Percentiles rank a stretch among this genome's conserved stretches.
These are phyloP conservation scores for Neopestalotiopsis rosae DNA, from an alignment of 2,329 filamentous ascomycete species.

Conservation along the genomic window DNA sequence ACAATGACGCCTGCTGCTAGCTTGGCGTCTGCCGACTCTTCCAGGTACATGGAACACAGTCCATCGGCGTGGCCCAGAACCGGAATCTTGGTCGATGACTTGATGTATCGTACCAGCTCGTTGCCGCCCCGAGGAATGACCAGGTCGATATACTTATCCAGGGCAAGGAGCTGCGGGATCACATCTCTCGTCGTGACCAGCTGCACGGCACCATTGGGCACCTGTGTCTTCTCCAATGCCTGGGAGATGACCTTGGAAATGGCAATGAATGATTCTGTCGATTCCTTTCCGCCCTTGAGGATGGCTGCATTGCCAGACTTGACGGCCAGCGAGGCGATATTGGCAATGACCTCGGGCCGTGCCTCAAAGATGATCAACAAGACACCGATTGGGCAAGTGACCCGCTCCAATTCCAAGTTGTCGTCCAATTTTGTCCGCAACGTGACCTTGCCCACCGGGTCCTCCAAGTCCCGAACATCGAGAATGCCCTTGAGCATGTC, in stretches of 20 bases:
- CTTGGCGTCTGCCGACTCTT: slow-evolving; percentile 73
- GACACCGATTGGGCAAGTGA: slow-evolving; percentile 95
- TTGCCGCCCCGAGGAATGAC: slow-evolving; percentile 93
- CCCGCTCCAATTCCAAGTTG: slow-evolving; percentile 81
- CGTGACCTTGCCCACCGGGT: slow-evolving; percentile 88
- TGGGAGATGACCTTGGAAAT: slow-evolving; percentile 85
- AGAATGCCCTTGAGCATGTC: slow-evolving; percentile 97
- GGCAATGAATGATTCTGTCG: slow-evolving; percentile 89
- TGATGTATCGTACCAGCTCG: slow-evolving; percentile 88
- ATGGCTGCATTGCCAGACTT: slow-evolving; percentile 98
- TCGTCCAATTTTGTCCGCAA: slow-evolving; percentile 87
- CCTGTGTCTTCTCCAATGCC: slow-evolving; percentile 73
- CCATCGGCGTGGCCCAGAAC: slow-evolving; percentile 97
- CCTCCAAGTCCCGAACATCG: slow-evolving; percentile 82
- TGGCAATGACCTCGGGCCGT: slow-evolving; percentile 96
- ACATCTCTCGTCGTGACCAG: slow-evolving; percentile 92
- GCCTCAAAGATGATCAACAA: slow-evolving; percentile 98
- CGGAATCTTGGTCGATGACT: slow-evolving; percentile 89
- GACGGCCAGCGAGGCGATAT: slow-evolving; percentile 93
- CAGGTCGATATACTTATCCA: slow-evolving; percentile 89
- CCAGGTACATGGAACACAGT: slow-evolving; percentile 85
- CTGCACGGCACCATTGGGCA: slow-evolving; percentile 88
- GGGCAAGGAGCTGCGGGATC: slow-evolving; percentile 83
- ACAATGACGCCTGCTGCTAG: slow-evolving; percentile 80
- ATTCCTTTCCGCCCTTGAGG: slow-evolving; percentile 96